Percentiles rank a stretch among this genome's conserved stretches.
These are phyloP conservation scores for Mycosphaerella arachidis DNA, from an alignment of 2,329 filamentous ascomycete species.

Conservation along the genomic window DNA sequence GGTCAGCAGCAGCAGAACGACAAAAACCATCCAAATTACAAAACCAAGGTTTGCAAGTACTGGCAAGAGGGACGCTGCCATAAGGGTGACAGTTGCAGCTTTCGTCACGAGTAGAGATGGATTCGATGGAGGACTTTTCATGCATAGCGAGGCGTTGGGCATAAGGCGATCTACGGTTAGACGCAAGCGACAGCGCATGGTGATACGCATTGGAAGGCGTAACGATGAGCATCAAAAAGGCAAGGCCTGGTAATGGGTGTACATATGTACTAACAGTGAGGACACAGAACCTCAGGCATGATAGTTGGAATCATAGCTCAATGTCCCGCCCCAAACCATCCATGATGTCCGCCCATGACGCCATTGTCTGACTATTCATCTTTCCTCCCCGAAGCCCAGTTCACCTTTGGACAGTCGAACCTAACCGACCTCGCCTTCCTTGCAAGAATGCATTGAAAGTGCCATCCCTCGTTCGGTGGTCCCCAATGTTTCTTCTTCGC, in stretches of 20 bases:
- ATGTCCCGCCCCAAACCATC: no score
- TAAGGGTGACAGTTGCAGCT: conserved; percentile 38
- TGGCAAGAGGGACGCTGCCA: conserved; percentile 52
- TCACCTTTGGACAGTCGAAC: not conserved
- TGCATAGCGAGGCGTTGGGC: conserved; percentile 12
- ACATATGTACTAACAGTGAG: not conserved
- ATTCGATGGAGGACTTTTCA: not conserved
- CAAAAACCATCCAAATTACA: conserved; percentile 24
- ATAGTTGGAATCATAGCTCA: not conserved
- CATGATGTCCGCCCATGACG: no score
- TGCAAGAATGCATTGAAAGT: not conserved
- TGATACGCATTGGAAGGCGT: not conserved
- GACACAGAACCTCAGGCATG: not conserved
- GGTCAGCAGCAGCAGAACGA: conserved; percentile 20
- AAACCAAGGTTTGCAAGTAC: conserved; percentile 46
- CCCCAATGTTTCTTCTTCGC: not conserved
- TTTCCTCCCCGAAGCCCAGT: not conserved
- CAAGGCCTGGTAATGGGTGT: not conserved
- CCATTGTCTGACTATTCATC: no score
- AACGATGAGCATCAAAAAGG: not conserved
- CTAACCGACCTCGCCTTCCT: not conserved
- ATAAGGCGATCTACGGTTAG: not conserved
- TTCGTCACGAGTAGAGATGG: conserved; percentile 27
- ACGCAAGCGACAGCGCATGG: not conserved
- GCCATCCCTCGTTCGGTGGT: not conserved